Conservation (phyloP, 1,284 basidiomycete genomes). For the Ceratobasidium sp. region DNA sequence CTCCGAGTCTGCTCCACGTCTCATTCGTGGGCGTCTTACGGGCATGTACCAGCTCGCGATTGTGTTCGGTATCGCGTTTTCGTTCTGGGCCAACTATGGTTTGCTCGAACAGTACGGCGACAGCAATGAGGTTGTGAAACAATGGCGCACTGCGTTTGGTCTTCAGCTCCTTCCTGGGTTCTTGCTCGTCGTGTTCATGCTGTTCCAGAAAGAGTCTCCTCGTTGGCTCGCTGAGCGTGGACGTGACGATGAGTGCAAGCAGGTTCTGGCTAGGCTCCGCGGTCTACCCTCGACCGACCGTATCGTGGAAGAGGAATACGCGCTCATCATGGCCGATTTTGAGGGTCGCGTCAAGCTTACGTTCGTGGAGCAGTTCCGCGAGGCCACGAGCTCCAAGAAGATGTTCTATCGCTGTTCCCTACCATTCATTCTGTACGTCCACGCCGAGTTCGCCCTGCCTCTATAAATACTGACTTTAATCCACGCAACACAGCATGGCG, state of each 20-base stretch:
- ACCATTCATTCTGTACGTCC: conserved; percentile 49
- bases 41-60: conserved; percentile 51
- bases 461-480: not conserved
- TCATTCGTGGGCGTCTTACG: conserved; percentile 50
- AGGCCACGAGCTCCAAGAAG: conserved; percentile 47
- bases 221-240: conserved; percentile 55
- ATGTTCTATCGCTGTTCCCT: conserved; percentile 52
- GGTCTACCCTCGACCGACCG: conserved; percentile 43
- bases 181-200: conserved; percentile 50
- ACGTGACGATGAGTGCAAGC: conserved; percentile 49
- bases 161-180: conserved; percentile 54
- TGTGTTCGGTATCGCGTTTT: conserved; percentile 53
- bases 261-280: conserved; percentile 41
- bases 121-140: conserved; percentile 31
- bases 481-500: conserved; percentile 48
- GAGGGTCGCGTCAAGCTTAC: conserved; percentile 48
- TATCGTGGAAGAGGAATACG: conserved; percentile 46
- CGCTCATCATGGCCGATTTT: conserved; percentile 48
- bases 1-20: conserved; percentile 48
- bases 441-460: not conserved
- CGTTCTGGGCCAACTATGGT: conserved; percentile 51
- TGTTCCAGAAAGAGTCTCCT: conserved; percentile 51
- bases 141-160: conserved; percentile 54
- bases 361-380: conserved; percentile 48
- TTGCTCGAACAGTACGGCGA: conserved; percentile 47